Evolutionary conservation across 164 flowering plant species (phyloP).

Genomic region (Stephania yunnanensis): DNA sequence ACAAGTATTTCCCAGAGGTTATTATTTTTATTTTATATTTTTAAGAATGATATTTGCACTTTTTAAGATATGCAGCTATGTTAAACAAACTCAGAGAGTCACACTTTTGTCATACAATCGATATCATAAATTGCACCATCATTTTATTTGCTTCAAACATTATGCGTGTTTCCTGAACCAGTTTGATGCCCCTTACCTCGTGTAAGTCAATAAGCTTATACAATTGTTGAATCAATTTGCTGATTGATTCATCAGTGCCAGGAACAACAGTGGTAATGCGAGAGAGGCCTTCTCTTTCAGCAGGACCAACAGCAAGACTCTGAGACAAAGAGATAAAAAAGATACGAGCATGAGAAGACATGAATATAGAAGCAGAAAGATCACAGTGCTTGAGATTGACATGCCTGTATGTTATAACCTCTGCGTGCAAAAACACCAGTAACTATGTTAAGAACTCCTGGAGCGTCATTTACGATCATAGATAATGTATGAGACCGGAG

Average conservation of each 20-base stretch:
- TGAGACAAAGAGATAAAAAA: constrained; percentile 22
- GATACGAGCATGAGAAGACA: constrained; percentile 1
- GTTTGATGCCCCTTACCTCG: constrained; percentile 41
- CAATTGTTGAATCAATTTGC: constrained; percentile 85
- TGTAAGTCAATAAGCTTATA: constrained; percentile 75
- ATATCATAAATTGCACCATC: too few relatives aligned
- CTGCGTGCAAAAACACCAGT: constrained; percentile 90
- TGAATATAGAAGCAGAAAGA: not conserved
- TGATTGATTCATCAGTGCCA: constrained; percentile 86
- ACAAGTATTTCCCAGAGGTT: too few relatives aligned
- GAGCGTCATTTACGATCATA: constrained; percentile 75
- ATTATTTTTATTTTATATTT: too few relatives aligned
- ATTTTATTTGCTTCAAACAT: not conserved
- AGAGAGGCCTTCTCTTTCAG: constrained; percentile 81
- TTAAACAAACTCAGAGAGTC: too few relatives aligned
- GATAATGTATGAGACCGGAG: constrained; percentile 87
- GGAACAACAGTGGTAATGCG: constrained; percentile 98
- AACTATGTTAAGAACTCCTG: constrained; percentile 90
- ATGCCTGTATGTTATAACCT: constrained; percentile 94
- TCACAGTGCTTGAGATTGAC: not conserved
- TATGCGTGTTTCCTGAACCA: not conserved
- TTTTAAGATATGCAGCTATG: too few relatives aligned
- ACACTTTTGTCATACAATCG: too few relatives aligned
- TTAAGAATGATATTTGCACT: too few relatives aligned
- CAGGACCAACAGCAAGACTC: constrained; percentile 97